Conservation (phyloP, 768 basidiomycete species). For the Boletus reticulatus region DNA sequence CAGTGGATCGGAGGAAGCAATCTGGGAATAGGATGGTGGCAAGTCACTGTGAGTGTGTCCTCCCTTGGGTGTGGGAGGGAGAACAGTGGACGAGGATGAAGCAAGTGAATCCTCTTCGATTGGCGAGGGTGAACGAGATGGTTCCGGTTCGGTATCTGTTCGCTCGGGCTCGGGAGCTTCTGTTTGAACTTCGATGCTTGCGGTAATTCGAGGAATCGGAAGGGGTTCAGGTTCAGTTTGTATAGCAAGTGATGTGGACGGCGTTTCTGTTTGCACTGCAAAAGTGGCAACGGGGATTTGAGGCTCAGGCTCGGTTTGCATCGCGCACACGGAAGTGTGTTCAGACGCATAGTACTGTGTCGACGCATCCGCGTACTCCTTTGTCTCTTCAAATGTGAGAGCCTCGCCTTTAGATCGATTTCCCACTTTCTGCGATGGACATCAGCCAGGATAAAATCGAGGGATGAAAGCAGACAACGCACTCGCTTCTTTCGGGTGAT, state of each 20-base stretch:
- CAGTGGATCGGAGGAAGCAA: slow-evolving; percentile 48
- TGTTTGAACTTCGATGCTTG: slow-evolving; percentile 68
- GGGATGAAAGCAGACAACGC: slow-evolving; percentile 12
- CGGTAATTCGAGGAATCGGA: slow-evolving; percentile 27
- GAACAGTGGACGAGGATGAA: slow-evolving; percentile 71
- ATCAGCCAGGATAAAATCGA: slow-evolving; percentile 11
- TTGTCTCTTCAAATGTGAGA: slow-evolving; percentile 53
- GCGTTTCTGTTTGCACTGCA: slow-evolving; percentile 55
- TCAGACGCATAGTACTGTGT: slow-evolving; percentile 66
- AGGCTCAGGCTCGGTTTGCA: slow-evolving; percentile 65
- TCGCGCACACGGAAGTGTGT: slow-evolving; percentile 43
- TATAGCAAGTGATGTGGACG: slow-evolving; percentile 23
- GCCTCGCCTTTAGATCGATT: slow-evolving; percentile 52
- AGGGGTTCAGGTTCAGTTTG: slow-evolving; percentile 41
- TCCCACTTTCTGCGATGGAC: slow-evolving; percentile 55
- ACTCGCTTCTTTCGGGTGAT: slow-evolving; percentile 83
- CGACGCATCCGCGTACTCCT: slow-evolving; percentile 72
- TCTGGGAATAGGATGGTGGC: slow-evolving; percentile 73
- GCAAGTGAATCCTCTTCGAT: slow-evolving; percentile 54
- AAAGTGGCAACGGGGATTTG: slow-evolving; percentile 45
- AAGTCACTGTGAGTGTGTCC: slow-evolving; percentile 43
- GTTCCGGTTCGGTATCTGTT: slow-evolving; percentile 26
- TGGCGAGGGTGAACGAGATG: slow-evolving; percentile 47
- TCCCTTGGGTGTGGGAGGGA: slow-evolving; percentile 68
- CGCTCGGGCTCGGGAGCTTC: slow-evolving; percentile 38